Evolutionary conservation across 495 filamentous ascomycete genomes (phyloP).

Genomic region (Tuber indicum): DNA sequence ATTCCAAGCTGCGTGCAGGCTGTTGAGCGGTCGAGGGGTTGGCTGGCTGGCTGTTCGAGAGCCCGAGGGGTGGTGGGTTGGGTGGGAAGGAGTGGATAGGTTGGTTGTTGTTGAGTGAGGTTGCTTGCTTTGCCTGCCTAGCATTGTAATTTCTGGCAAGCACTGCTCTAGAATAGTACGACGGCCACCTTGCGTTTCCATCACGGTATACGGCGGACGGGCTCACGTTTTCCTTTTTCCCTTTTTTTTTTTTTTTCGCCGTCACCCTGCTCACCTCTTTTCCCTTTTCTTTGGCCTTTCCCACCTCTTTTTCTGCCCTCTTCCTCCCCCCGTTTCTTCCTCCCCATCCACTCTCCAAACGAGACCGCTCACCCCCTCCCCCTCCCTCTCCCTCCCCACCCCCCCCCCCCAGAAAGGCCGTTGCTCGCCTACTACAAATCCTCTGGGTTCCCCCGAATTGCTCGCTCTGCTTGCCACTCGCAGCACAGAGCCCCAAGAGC

Average conservation of each 20-base stretch:
- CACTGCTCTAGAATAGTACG: background rate
- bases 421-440: constrained; percentile 40
- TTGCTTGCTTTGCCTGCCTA: constrained; percentile 4
- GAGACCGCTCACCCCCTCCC: constrained; percentile 21
- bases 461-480: constrained; percentile 33
- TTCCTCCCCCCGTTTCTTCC: constrained; percentile 10
- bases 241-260: constrained; percentile 27
- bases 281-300: constrained; percentile 28
- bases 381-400: constrained; percentile 13
- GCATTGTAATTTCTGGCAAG: background rate
- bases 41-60: constrained; percentile 2
- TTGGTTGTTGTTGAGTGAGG: constrained; percentile 1
- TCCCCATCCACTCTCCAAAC: constrained; percentile 25
- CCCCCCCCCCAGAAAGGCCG: constrained; percentile 25
- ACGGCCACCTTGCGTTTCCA: constrained; percentile 18
- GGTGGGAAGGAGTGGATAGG: constrained; percentile 15
- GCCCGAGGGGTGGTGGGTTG: background rate
- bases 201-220: constrained; percentile 29
- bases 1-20: background rate
- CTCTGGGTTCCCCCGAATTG: constrained; percentile 37
- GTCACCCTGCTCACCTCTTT: constrained; percentile 32
- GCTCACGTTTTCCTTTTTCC: constrained; percentile 22
- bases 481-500: constrained; percentile 34
- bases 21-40: constrained; percentile 1
- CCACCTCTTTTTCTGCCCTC: constrained; percentile 17